These are phyloP conservation scores for Beta macrorhiza DNA, from an alignment of 179 eudicot genomes.

Conservation along the genomic window DNA sequence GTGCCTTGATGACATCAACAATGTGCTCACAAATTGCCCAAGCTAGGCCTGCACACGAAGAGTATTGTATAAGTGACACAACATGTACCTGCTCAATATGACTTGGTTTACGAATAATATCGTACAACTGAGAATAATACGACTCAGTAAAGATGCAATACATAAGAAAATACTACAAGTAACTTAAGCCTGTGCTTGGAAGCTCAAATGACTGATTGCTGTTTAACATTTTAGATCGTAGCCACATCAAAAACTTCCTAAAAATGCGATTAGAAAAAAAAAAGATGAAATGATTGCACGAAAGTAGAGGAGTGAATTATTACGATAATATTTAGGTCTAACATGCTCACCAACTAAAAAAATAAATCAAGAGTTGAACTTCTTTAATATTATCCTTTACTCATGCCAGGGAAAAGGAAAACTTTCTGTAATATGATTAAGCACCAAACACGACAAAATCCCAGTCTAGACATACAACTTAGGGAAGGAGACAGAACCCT, in stretches of 20 bases:
- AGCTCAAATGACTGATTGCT: background rate
- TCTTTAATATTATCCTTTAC: background rate
- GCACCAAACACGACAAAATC: background rate
- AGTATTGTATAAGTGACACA: background rate
- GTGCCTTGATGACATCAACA: conserved; percentile 84
- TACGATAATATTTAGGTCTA: background rate
- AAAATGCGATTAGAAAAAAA: background rate
- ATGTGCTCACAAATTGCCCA: conserved; percentile 99
- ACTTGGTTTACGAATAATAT: background rate
- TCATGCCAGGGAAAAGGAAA: background rate
- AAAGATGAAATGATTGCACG: background rate
- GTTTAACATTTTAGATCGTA: background rate
- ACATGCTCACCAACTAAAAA: background rate
- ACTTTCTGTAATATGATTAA: background rate
- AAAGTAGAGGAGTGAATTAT: background rate
- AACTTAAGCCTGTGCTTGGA: background rate
- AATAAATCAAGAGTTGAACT: background rate
- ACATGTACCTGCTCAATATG: background rate
- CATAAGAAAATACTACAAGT: background rate
- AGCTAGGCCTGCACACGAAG: conserved; percentile 70
- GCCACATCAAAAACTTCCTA: background rate
- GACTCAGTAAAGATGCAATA: background rate
- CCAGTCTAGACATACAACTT: background rate
- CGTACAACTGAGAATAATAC: background rate
- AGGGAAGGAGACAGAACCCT: background rate